Evolutionary conservation across 805 yeast species (phyloP).

Genomic region (Cyberlindnera mrakii): DNA sequence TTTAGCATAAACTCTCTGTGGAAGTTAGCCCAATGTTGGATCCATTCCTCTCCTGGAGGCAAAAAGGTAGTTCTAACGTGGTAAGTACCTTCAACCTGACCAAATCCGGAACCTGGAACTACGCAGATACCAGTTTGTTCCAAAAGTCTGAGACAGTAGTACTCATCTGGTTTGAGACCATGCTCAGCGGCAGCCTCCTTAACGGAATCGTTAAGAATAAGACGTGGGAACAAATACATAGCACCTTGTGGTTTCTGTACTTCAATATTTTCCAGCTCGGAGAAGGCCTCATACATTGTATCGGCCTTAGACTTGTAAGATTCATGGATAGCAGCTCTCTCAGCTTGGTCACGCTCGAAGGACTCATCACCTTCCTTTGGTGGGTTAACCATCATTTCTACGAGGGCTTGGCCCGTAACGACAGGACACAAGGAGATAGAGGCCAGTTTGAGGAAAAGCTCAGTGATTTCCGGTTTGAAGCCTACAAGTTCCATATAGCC

Average conservation of each 20-base stretch:
- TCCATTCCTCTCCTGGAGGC: conserved; percentile 93
- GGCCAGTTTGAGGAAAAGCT: conserved; percentile 75
- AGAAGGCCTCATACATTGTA: conserved; percentile 63
- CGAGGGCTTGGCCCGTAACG: conserved; percentile 89
- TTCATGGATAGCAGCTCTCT: conserved; percentile 54
- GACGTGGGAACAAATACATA: conserved; percentile 89
- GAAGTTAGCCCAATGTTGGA: conserved; percentile 69
- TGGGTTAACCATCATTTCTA: conserved; percentile 91
- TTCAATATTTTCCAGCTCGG: conserved; percentile 68
- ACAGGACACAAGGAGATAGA: conserved; percentile 91
- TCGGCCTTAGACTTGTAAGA: conserved; percentile 61
- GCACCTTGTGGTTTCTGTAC: conserved; percentile 96
- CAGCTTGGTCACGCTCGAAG: conserved; percentile 57
- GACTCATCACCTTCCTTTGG: conserved; percentile 77
- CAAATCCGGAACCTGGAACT: conserved; percentile 96
- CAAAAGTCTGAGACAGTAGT: conserved; percentile 78
- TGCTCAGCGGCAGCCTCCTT: conserved; percentile 50
- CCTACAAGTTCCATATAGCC: conserved; percentile 96
- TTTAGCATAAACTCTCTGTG: conserved; percentile 59
- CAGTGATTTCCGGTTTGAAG: conserved; percentile 61
- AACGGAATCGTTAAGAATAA: conserved; percentile 61
- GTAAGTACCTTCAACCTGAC: conserved; percentile 83
- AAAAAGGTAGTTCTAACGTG: conserved; percentile 95
- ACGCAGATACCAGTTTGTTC: conserved; percentile 93
- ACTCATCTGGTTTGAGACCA: conserved; percentile 71